Base-by-base conservation (phyloP, 768 basidiomycete genomes). In the Tricholoma flavovirens region DNA sequence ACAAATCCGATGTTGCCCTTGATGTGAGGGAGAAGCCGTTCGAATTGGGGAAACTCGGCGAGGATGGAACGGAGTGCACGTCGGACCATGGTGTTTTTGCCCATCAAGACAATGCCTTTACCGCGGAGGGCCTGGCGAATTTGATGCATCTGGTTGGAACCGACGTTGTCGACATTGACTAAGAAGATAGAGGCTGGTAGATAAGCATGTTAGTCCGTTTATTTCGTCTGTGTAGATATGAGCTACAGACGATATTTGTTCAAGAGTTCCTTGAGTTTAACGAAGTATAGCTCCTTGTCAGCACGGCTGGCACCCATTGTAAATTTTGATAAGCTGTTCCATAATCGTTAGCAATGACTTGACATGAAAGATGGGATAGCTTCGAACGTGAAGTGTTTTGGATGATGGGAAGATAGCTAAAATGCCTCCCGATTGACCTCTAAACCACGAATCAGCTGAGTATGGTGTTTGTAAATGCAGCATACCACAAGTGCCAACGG, bases 51-150 rank as follows among this genome's bases (percentile, higher is more conserved):
- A 80, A 77, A 80, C 66, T 98, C 97, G 62, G 82, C 59, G 69
- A 98, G 85, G 75, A 98, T 85, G 67, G 87, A 81, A 61, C 97
- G 93, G 60, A 99, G 83, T 59, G 94, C 97, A 67, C 97, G 93
- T 78, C 97, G 92, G 67, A 99, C 95, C 96, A 98, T 98, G 71
- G 97, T 99, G 87, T 99, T 99, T 80, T 99, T 99, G 71, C 97
- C 97, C 97, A 99, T 99, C 66, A 99, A 76, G 63, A 99, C 94
- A 58, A 94, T 77, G 79, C 92, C 97, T 73, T 91, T 93, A 68
- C 94, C 93, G 66, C 97, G 93, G 74, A 99, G 93, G 51, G 95
- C 80, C 54, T 87, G 88, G 81, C 90, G 93, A 62, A 96, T 95
- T 73, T 96, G 93, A 69, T 97, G 94, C 89, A 98, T 95, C 78